Evolutionary conservation across 345 rosid genomes (phyloP), one percentile per base, ranked within the genome.

Genomic region (Cardamine chenopodiifolia): DNA sequence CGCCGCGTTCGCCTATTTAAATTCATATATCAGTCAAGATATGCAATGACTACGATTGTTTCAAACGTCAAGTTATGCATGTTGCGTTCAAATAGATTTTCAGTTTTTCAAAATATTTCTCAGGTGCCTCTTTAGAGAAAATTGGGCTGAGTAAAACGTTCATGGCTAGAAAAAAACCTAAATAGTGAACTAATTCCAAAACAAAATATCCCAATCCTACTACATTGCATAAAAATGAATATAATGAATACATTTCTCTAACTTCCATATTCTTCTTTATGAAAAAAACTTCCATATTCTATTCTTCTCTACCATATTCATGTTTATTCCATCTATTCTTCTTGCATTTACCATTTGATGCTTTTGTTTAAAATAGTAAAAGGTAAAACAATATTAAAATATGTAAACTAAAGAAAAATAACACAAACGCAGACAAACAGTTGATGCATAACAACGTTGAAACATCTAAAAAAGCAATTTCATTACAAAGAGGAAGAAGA

Each of bases 1-100:
- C 15, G 89, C 91, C 72, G 98, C 82, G 50, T 94, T 94, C 62
- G 98, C 89, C 98, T 94, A 14, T 54, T 18, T 9, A 4, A 0
- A 7, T 58, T n/a, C 42, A 68, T 32, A 29, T 17, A 7, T 34
- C 4, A 32, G 20, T 52, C 55, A 37, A 53, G 3, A 17, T 35
- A 35, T 5, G 4, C 8, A 0, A 37, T 4, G 4, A 37, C 2
- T 8, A 48, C 4, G 23, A 18, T 48, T 48, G 53, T 18, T 48
- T 48, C 23, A 3, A 48, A 48, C 26, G 13, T 45, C 50, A 45
- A 45, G 9, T 17, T 45, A 45, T 17, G 50, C 50, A 45, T 37
- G 3, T 44, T 44, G 19, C 49, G 4, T 6, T 25, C 26, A 1
- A 25, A 25, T 25, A 25, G 1, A 25, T 25, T 25, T 25, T 25